phyloP scores from a whole-genome alignment of 140 eudicot genomes.

The Oenanthe javanica region DNA sequence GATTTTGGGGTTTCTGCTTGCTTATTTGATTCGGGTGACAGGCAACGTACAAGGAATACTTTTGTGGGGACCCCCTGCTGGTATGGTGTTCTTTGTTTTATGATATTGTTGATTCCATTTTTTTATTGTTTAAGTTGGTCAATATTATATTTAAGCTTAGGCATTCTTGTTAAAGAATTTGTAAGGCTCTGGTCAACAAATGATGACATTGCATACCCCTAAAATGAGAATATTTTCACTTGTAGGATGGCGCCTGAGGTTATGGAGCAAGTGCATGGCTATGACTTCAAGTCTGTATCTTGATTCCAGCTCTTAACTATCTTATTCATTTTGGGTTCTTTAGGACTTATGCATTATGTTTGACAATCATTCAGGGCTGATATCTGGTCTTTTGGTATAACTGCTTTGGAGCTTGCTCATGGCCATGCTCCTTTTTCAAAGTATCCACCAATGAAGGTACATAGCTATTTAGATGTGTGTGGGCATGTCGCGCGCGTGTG shows the following conservation, averaged over 20 bases:
- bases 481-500: not conserved
- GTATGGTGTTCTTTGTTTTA: conserved; percentile 25
- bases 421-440: conserved; percentile 99
- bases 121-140: not conserved
- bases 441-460: conserved; percentile 98
- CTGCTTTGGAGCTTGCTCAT: conserved; percentile 97
- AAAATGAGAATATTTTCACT: conserved; percentile 13
- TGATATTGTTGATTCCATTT: not conserved
- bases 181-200: not conserved
- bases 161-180: not conserved
- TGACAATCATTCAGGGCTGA: conserved; percentile 68
- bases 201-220: not conserved
- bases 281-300: conserved; percentile 71
- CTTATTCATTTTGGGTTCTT: not conserved
- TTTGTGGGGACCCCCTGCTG: conserved; percentile 99
- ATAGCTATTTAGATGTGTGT: conserved; percentile 1
- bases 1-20: conserved; percentile 99
- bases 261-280: conserved; percentile 92
- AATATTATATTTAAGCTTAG: not conserved
- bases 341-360: not conserved
- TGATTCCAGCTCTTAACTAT: not conserved
- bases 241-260: conserved; percentile 99
- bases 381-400: conserved; percentile 98
- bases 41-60: conserved; percentile 75
- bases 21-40: conserved; percentile 83